Evolutionary conservation across 73 alveolate species (phyloP), one percentile per base, ranked within the genome.

Genomic region (Tetrahymena malaccensis): DNA sequence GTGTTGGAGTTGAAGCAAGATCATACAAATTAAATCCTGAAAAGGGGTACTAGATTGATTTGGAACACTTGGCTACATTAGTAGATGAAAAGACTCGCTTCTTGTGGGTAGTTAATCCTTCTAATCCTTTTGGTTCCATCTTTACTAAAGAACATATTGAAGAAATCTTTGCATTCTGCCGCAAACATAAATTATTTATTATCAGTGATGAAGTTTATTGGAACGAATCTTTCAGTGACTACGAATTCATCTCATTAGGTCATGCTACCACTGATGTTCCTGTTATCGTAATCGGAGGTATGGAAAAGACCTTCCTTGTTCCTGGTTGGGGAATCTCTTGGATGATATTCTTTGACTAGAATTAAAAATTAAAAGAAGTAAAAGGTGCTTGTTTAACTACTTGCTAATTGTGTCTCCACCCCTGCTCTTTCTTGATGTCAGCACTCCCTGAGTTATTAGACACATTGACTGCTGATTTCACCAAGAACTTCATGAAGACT

Each of bases 311-410:
- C 34, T 98, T 96, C 94, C 94, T 97, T 57, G 98, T 98, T 33
- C 99, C 99, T 55, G 99, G 99, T 34, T 98, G 99, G 99, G 94
- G 99, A 83, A 93, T 94, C 13, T 98, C 99, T 21, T 98, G 99
- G 99, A 94, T 96, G 93, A 96, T 98, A 27, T 95, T 96, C 70
- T 98, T 97, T 57, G 98, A 98, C 85, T 95, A 97, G 83, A 95
- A 97, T 85, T 94, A 96, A n/a, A 96, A 93, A 34, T 98, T 97
- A 43, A 98, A 84, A 35, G 96, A 96, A 6, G 95, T 97, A 13
- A 57, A 95, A 43, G 70, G 43, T 8, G 96, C 96, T 35, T 35
- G 98, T 94, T 93, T 89, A 85, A 98, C 96, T 34, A 93, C 96
- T 57, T 83, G 96, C 27, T 95, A 96, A 96, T 95, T 98, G n/a